Base-by-base conservation (phyloP, 352 stramenopile species). In the Phytophthora sojae region DNA sequence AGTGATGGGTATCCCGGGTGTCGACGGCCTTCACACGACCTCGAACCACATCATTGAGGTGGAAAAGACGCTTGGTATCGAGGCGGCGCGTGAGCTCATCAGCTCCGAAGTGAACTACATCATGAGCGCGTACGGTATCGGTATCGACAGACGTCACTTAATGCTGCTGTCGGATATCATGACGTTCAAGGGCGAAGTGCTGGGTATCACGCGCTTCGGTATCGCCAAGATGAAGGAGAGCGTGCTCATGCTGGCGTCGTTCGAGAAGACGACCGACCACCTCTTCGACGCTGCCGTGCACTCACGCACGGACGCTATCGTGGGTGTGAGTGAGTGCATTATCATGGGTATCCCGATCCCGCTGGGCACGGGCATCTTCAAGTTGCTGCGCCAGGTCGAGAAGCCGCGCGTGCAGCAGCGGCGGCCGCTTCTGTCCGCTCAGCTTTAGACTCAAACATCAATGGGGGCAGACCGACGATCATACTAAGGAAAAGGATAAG, bases 191-290 rank as follows among this genome's bases (percentile, higher is more conserved):
- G 90, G 91, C 44, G 90, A 97, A 53, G 89, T 94, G 51, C 60
- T 97, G 39, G 91, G 84, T 63, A 97, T 96, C 70, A 97, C 85
- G 77, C 97, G 98, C 21, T 99, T 99, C 80, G 98, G 98, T 77
- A 99, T 99, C 61, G 97, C 98, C 42, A 99, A 99, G 83, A 99
- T 99, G 98, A 98, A 98, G 77, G 98, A 99, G 79, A 99, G 93
- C 64, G 98, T 99, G 53, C 85, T 99, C 42, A 99, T 99, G 96
- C 87, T 99, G 26, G 98, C 98, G 23, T 99, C 96, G 56, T 99
- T 99, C 70, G 98, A 99, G 88, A 99, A 99, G 85, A 99, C 98
- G 8, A 99, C 97, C 0, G 98, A 99, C 77, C 98, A 99, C 78
- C 85, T 99, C 19, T 99, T 99, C 71, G 98, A 99, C 75, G 98